phyloP scores from a whole-genome alignment of 352 stramenopile genomes.

The Phytophthora fragariae region DNA sequence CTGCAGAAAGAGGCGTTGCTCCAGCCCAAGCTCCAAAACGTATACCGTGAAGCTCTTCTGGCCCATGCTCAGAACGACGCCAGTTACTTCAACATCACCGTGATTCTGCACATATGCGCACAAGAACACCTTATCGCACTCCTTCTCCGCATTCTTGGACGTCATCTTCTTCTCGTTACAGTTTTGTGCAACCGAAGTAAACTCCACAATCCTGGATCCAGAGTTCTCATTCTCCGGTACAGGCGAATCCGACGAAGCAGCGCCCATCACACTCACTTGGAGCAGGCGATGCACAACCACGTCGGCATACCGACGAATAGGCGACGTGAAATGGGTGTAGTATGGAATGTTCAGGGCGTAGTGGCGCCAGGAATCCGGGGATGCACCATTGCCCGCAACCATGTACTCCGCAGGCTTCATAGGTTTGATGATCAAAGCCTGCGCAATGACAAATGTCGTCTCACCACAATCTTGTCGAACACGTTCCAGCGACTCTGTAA shows the following conservation, averaged over 20 bases:
- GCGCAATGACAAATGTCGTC: slow-evolving; percentile 87
- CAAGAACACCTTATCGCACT: slow-evolving; percentile 83
- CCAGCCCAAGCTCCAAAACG: slow-evolving; percentile 75
- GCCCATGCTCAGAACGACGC: slow-evolving; percentile 75
- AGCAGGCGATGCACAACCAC: slow-evolving; percentile 82
- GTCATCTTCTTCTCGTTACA: slow-evolving; percentile 91
- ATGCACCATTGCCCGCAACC: slow-evolving; percentile 78
- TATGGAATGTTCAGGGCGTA: slow-evolving; percentile 98
- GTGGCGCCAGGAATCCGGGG: slow-evolving; percentile 90
- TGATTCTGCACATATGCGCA: slow-evolving; percentile 79
- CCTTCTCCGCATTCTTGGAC: slow-evolving; percentile 82
- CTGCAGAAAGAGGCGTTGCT: slow-evolving; percentile 70
- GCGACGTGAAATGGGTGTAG: slow-evolving; percentile 99
- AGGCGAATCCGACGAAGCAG: slow-evolving; percentile 8
- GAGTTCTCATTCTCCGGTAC: slow-evolving; percentile 20
- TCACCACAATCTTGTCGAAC: slow-evolving; percentile 82
- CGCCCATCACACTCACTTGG: slow-evolving; percentile 52
- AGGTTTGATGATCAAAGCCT: slow-evolving; percentile 93
- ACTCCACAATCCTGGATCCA: slow-evolving; percentile 46
- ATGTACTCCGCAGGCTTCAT: slow-evolving; percentile 97
- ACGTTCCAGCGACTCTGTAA: slow-evolving; percentile 88
- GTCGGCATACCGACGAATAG: slow-evolving; percentile 95
- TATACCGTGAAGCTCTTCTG: slow-evolving; percentile 84
- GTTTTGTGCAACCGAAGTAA: slow-evolving; percentile 63
- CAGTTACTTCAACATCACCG: slow-evolving; percentile 66